phyloP scores from a whole-genome alignment of 148 eudicot genomes.

The Rhododendron griersonianum region DNA sequence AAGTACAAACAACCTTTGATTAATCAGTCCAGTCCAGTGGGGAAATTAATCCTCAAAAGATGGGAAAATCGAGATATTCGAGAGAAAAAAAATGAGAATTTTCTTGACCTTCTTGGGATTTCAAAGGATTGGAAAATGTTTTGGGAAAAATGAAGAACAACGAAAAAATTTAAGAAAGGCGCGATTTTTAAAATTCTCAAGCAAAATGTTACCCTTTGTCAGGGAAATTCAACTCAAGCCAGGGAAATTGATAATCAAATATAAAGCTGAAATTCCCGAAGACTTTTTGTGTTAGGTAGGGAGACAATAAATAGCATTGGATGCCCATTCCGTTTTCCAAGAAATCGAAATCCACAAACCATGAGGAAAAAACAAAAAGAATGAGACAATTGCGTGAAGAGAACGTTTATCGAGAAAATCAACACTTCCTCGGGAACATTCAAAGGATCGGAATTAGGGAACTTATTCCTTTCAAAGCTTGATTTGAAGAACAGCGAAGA shows the following conservation, averaged over 20 bases:
- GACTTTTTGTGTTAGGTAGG: background rate
- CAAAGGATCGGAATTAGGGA: background rate
- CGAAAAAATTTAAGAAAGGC: background rate
- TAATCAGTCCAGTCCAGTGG: no score
- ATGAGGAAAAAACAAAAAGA: background rate
- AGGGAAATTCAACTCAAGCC: background rate
- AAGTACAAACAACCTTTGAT: no score
- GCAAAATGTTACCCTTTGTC: background rate
- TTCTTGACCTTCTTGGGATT: background rate
- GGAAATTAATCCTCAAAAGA: background rate
- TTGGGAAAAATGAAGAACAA: background rate
- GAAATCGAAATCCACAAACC: background rate
- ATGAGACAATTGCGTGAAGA: background rate
- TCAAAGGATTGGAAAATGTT: background rate
- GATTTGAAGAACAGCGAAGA: background rate
- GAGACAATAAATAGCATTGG: background rate
- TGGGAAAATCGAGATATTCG: background rate
- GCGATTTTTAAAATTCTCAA: background rate
- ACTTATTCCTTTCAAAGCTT: background rate
- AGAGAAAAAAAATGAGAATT: background rate
- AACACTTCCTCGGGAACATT: background rate
- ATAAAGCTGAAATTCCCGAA: background rate
- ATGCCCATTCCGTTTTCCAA: background rate
- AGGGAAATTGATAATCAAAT: background rate
- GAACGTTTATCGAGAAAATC: background rate